Evolutionary conservation across 2,329 filamentous ascomycete species (phyloP).

Genomic region (Clarireedia monteithiana): DNA sequence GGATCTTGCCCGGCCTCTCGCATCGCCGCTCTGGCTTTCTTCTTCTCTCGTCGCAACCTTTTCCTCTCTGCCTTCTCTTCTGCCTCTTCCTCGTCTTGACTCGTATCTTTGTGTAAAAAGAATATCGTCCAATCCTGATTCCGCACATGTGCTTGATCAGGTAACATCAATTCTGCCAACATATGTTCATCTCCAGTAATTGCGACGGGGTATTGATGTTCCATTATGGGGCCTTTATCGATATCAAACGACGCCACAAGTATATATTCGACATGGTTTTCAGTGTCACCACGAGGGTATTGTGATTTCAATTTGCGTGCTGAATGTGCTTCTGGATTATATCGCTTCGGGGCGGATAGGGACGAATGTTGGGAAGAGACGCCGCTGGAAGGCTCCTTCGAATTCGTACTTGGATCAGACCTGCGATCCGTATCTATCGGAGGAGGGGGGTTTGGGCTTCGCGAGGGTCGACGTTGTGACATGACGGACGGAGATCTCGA

Average conservation of each 20-base stretch:
- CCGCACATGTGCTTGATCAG: slow-evolving; percentile 89
- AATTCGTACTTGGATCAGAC: slow-evolving; percentile 52
- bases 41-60: slow-evolving; percentile 43
- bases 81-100: slow-evolving; percentile 71
- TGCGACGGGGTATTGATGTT: slow-evolving; percentile 90
- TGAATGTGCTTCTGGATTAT: slow-evolving; percentile 43
- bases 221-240: slow-evolving; percentile 92
- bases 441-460: slow-evolving; percentile 42
- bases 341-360: slow-evolving; percentile 43
- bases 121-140: slow-evolving; percentile 99
- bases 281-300: slow-evolving; percentile 63
- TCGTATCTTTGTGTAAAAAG: slow-evolving; percentile 93
- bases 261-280: slow-evolving; percentile 99
- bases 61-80: slow-evolving; percentile 52
- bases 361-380: slow-evolving; percentile 53
- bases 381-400: slow-evolving; percentile 51
- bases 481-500: slow-evolving; percentile 51
- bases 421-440: slow-evolving; percentile 45
- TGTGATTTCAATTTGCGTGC: slow-evolving; percentile 59
- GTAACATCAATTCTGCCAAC: slow-evolving; percentile 96
- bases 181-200: slow-evolving; percentile 98
- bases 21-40: slow-evolving; percentile 43
- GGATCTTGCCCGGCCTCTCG: slow-evolving; percentile 37
- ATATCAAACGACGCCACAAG: slow-evolving; percentile 96
- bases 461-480: slow-evolving; percentile 44